phyloP scores from a whole-genome alignment of 2,329 filamentous ascomycete genomes.

The Ceratocystis harringtonii region DNA sequence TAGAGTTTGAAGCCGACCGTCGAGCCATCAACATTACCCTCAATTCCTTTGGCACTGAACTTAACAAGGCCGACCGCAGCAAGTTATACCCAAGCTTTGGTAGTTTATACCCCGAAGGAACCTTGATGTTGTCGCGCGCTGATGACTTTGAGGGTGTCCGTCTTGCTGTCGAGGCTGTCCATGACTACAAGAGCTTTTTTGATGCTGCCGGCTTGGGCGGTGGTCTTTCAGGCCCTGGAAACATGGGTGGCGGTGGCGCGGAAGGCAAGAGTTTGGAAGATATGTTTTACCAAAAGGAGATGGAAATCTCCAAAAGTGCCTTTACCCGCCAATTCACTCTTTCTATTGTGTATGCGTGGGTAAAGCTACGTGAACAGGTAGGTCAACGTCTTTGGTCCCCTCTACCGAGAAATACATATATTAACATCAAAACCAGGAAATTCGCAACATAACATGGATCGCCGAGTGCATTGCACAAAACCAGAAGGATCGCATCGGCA shows the following conservation, averaged over 20 bases:
- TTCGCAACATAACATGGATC: slow-evolving; percentile 99
- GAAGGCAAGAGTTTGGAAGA: slow-evolving; percentile 89
- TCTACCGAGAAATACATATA: neutral
- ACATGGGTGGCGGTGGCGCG: slow-evolving; percentile 65
- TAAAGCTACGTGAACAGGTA: slow-evolving; percentile 94
- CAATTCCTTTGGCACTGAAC: slow-evolving; percentile 94
- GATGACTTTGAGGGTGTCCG: slow-evolving; percentile 91
- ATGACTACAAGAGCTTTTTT: slow-evolving; percentile 92
- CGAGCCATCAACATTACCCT: slow-evolving; percentile 98
- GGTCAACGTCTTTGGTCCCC: slow-evolving; percentile 23
- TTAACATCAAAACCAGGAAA: slow-evolving; percentile 53
- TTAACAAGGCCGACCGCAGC: slow-evolving; percentile 82
- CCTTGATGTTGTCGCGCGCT: slow-evolving; percentile 82
- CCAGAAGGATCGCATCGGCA: slow-evolving; percentile 96
- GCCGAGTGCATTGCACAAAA: slow-evolving; percentile 98
- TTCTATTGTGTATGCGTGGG: slow-evolving; percentile 92
- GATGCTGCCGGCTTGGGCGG: slow-evolving; percentile 72
- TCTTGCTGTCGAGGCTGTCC: slow-evolving; percentile 80
- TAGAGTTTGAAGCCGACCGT: slow-evolving; percentile 93
- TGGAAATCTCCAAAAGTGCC: slow-evolving; percentile 90
- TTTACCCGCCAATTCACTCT: slow-evolving; percentile 95
- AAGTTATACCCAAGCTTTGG: slow-evolving; percentile 94
- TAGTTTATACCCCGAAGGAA: slow-evolving; percentile 83
- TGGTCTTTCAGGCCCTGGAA: slow-evolving; percentile 57
- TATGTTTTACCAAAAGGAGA: slow-evolving; percentile 98